These are phyloP conservation scores for Suillus hirtellus DNA, from an alignment of 768 basidiomycete species.

Conservation along the genomic window DNA sequence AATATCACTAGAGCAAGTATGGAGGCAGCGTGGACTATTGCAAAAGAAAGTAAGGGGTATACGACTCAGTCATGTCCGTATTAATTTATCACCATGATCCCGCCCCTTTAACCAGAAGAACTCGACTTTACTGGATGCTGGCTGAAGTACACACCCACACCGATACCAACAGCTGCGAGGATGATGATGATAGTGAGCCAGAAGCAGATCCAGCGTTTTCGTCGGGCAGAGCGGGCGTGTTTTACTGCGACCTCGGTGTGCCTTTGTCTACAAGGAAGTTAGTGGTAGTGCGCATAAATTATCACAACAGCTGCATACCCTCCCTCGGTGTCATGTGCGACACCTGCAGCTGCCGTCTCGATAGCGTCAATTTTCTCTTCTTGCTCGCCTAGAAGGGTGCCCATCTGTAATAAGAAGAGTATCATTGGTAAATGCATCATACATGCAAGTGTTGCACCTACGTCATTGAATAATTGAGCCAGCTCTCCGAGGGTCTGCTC, in stretches of 20 bases:
- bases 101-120: constrained; percentile 6
- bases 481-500: constrained; percentile 88
- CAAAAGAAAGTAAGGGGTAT: constrained; percentile 6
- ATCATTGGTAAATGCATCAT: constrained; percentile 5
- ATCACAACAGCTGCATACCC: constrained; percentile 50
- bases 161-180: constrained; percentile 42
- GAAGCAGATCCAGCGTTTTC: constrained; percentile 88
- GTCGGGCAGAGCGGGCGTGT: constrained; percentile 68
- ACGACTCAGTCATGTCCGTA: constrained; percentile 1
- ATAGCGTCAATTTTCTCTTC: constrained; percentile 69
- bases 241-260: constrained; percentile 69
- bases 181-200: constrained; percentile 58
- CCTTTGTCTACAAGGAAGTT: constrained; percentile 42
- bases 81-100: background rate
- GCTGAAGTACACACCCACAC: constrained; percentile 31
- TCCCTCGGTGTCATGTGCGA: constrained; percentile 66
- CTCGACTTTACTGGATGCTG: constrained; percentile 8
- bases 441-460: constrained; percentile 31
- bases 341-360: constrained; percentile 60
- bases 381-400: constrained; percentile 74
- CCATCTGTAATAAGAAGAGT: constrained; percentile 55
- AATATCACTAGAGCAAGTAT: constrained; percentile 6
- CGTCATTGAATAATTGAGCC: constrained; percentile 85
- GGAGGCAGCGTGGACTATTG: background rate
- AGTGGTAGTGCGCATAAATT: background rate